Percentiles rank a stretch among this genome's conserved stretches.
phyloP scores from a whole-genome alignment of 148 eudicot species.

The Drosera capensis region DNA sequence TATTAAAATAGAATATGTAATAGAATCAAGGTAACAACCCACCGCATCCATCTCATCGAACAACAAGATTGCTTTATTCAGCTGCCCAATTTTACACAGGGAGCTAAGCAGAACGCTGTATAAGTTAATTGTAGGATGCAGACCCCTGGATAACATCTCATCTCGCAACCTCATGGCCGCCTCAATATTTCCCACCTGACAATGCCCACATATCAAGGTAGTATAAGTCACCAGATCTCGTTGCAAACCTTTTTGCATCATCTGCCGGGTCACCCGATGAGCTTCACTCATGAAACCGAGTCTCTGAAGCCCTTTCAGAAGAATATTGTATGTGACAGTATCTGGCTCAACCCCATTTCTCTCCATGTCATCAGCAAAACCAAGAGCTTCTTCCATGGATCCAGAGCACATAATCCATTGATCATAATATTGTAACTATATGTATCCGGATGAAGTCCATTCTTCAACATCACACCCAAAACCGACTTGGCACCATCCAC shows the following conservation, averaged over 20 bases:
- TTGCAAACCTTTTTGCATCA: slow-evolving; percentile 30
- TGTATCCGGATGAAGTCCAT: slow-evolving; percentile 54
- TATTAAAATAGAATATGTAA: slow-evolving; percentile 49
- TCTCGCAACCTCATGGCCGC: slow-evolving; percentile 37
- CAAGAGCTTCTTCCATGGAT: slow-evolving; percentile 63
- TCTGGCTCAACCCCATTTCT: slow-evolving; percentile 58
- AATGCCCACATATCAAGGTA: slow-evolving; percentile 55
- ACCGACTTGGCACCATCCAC: slow-evolving; percentile 57
- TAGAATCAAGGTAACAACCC: slow-evolving; percentile 43
- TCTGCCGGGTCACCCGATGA: slow-evolving; percentile 19
- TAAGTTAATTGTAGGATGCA: slow-evolving; percentile 29
- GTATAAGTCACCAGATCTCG: slow-evolving; percentile 36
- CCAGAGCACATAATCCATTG: slow-evolving; percentile 66
- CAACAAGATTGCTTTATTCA: slow-evolving; percentile 36
- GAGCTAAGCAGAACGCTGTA: slow-evolving; percentile 44
- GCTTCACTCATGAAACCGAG: slow-evolving; percentile 41
- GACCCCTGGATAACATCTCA: slow-evolving; percentile 47
- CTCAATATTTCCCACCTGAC: slow-evolving; percentile 35
- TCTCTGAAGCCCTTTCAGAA: slow-evolving; percentile 55
- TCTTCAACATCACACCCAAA: slow-evolving; percentile 64
- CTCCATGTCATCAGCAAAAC: slow-evolving; percentile 48
- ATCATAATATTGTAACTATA: slow-evolving; percentile 71
- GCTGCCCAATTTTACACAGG: slow-evolving; percentile 45
- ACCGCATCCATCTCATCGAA: slow-evolving; percentile 36
- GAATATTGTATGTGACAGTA: slow-evolving; percentile 56